Evolutionary conservation across 176 grass and related monocot genomes (phyloP), one percentile per base, ranked within the genome.

Genomic region (Carex scoparia): DNA sequence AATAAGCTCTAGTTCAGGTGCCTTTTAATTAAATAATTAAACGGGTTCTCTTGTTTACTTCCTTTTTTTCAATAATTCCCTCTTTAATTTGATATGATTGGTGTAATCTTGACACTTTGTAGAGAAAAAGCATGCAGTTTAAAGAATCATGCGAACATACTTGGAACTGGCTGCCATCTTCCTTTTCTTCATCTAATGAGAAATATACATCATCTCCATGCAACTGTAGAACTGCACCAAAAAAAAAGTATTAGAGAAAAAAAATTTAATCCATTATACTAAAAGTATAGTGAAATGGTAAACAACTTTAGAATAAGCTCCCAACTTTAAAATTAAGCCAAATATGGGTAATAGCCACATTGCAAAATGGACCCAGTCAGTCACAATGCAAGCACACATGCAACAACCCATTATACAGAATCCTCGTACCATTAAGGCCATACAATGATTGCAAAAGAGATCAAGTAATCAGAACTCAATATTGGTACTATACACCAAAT

Each of bases 151-250:
- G 19, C 68, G 51, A 92, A 61, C 91, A 76, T 90, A 99, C 96
- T 85, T 94, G 93, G 88, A 92, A 76, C 61, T 90, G 91, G 90
- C 30, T 49, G 66, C 51, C 88, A 87, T 99, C 93, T 90, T 95
- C 93, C 54, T 88, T 90, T 28, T 95, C 93, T 84, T 94, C 93
- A 73, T 99, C 96, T 74, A 99, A 84, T 48, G 88, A 91, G 86
- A 91, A 94, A 92, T 99, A 99, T 73, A 99, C 88, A 88, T 99
- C 96, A 86, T 99, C 96, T 77, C 88, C 93, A 76, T 99, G 96
- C 80, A 99, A 90, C 71, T 94, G 91, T 82, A 99, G 88, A 95
- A 92, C 96, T 99, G 90, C 23, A 86, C 80, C n/a, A 35, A 92
- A 57, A 48, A 3, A 31, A 85, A 12, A 65, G 37, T 82, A 5